Evolutionary conservation across 1,284 basidiomycete species (phyloP).

Genomic region (Rugosomyces carneus): DNA sequence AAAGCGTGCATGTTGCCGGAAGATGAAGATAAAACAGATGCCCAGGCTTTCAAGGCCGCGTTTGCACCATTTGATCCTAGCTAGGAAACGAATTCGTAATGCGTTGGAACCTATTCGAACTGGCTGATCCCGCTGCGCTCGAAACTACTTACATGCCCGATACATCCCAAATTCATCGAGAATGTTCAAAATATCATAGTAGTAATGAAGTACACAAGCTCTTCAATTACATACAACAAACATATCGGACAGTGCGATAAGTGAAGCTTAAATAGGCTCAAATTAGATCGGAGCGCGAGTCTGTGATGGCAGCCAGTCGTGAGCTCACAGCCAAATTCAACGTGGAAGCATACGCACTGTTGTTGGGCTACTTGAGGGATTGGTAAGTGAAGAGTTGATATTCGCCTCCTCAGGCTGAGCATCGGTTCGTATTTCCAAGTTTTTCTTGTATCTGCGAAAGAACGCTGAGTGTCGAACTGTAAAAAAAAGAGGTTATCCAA

Average conservation of each 20-base stretch:
- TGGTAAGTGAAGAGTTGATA: constrained; percentile 15
- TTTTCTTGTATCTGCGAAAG: constrained; percentile 52
- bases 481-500: constrained; percentile 10
- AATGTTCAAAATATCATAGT: background rate
- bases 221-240: background rate
- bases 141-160: too few relatives aligned
- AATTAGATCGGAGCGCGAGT: background rate
- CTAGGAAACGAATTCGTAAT: background rate
- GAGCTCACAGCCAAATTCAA: background rate
- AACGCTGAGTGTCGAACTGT: background rate
- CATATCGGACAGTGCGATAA: background rate
- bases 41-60: constrained; percentile 73
- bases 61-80: constrained; percentile 70
- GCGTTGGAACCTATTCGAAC: background rate
- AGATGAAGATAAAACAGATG: constrained; percentile 79
- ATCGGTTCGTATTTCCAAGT: constrained; percentile 32
- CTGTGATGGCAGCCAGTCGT: background rate
- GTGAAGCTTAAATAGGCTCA: background rate
- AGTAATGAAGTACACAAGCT: background rate
- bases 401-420: constrained; percentile 11
- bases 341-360: constrained; percentile 3
- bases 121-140: background rate
- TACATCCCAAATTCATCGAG: too few relatives aligned
- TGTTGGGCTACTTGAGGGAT: constrained; percentile 8
- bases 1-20: constrained; percentile 78